Evolutionary conservation across 2,329 filamentous ascomycete species (phyloP).

Genomic region (Sclerotinia spermophila): DNA sequence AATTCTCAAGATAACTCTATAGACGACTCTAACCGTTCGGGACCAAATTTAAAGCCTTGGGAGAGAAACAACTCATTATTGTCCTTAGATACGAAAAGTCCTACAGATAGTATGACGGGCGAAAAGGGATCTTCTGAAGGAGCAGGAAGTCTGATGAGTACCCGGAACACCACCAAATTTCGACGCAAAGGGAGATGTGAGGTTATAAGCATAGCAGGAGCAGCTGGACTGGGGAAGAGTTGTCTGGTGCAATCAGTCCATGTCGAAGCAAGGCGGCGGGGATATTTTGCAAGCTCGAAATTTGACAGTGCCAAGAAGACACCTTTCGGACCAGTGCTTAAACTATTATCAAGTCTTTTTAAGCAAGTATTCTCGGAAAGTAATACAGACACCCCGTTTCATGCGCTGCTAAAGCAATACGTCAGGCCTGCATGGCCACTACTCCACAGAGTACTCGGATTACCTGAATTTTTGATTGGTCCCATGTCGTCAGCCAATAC

Average conservation of each 20-base stretch:
- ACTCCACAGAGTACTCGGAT: slow-evolving; percentile 57
- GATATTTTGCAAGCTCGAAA: slow-evolving; percentile 64
- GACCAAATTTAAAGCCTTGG: slow-evolving; percentile 28
- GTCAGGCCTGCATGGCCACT: slow-evolving; percentile 62
- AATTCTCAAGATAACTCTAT: slow-evolving; percentile 29
- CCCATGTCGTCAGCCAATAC: slow-evolving; percentile 18
- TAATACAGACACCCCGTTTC: slow-evolving; percentile 62
- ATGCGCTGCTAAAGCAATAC: slow-evolving; percentile 58
- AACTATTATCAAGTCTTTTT: slow-evolving; percentile 62
- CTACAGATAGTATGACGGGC: slow-evolving; percentile 25
- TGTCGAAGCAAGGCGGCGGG: slow-evolving; percentile 55
- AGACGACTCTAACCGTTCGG: slow-evolving; percentile 26
- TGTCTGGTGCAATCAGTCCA: slow-evolving; percentile 61
- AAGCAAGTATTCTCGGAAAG: slow-evolving; percentile 65
- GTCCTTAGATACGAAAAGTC: slow-evolving; percentile 27
- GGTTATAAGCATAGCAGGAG: slow-evolving; percentile 58
- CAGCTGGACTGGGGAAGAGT: slow-evolving; percentile 62
- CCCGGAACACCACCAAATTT: slow-evolving; percentile 47
- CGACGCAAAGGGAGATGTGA: slow-evolving; percentile 60
- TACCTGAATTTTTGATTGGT: slow-evolving; percentile 67
- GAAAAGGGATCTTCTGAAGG: slow-evolving; percentile 30
- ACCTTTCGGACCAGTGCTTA: slow-evolving; percentile 61
- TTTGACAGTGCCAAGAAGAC: slow-evolving; percentile 59
- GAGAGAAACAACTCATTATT: slow-evolving; percentile 30
- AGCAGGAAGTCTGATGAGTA: slow-evolving; percentile 31